Evolutionary conservation across 192 early-diverging fungal species (phyloP), one percentile per base, ranked within the genome.

Genomic region (Phycomyces blakesleeanus): DNA sequence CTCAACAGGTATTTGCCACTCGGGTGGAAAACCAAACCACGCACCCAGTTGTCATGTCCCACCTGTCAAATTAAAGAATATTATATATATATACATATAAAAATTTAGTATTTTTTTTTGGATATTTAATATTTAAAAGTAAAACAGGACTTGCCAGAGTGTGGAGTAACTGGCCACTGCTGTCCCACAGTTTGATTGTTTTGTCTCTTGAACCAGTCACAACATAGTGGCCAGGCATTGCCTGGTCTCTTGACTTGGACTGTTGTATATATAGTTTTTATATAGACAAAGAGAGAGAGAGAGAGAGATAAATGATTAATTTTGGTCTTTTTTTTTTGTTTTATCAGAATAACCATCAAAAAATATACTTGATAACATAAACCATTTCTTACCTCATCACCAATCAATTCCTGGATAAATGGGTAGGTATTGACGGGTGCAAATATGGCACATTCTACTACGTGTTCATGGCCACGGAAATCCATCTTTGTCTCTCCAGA

Each of bases 21-120:
- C 0, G 95, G 89, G 53, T 93, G 91, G 65, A 95, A 86, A 0
- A 83, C 83, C 42, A 97, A 71, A 39, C 87, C 91, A 40, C 95
- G 87, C 11, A 96, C 84, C 94, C 94, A 96, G 68, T 93, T 94
- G 52, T 96, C 93, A 66, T 96, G 94, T 11, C 94, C 93, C 26
- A 81, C 73, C 88, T 90, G 59, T 55, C 27, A 34, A 24, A 50
- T 26, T 18, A 8, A 59, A 24, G 14, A 59, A 21, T 27, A n/a
- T 55, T 55, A 29, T 25, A 25, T 14, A n/a, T 55, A 29, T 34
- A 55, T 11, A 49, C 52, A 16, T 37, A 29, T 18, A 25, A 11
- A 5, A 29, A 9, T 21, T 57, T 18, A 22, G 27, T 39, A 20
- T 42, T 38, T n/a, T n/a, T n/a, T n/a, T n/a, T n/a, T n/a, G n/a